Conservation (phyloP, 352 stramenopile species). For the Phytophthora tentaculata region DNA sequence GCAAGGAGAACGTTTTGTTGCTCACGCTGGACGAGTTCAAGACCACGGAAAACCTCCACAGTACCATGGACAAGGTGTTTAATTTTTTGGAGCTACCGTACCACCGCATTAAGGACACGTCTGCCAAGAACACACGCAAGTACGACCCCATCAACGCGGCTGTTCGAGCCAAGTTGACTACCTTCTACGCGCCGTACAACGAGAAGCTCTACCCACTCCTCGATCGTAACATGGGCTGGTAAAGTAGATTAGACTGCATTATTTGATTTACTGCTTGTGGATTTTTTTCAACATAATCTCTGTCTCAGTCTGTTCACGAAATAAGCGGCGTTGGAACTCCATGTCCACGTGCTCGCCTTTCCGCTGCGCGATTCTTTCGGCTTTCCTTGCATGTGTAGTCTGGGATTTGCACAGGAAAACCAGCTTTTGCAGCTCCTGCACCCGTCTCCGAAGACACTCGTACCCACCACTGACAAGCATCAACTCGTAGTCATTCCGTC, state of each 20-base stretch:
- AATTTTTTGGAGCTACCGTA: constrained; percentile 85
- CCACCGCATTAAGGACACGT: constrained; percentile 80
- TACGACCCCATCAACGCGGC: constrained; percentile 76
- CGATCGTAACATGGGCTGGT: constrained; percentile 33
- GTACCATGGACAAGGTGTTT: constrained; percentile 86
- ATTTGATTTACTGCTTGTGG: constrained; percentile 17
- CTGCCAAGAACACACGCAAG: constrained; percentile 88
- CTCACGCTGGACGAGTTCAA: constrained; percentile 95
- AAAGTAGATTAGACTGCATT: not conserved
- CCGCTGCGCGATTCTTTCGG: constrained; percentile 42
- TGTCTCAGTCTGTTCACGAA: constrained; percentile 65
- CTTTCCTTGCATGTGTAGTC: constrained; percentile 50
- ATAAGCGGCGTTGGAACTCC: constrained; percentile 51
- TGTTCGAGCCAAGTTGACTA: constrained; percentile 61
- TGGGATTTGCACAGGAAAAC: constrained; percentile 71
- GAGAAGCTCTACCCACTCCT: constrained; percentile 73
- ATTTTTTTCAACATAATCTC: constrained; percentile 66
- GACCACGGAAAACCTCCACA: constrained; percentile 59
- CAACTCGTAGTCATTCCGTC: constrained; percentile 45
- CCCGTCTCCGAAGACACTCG: constrained; percentile 54
- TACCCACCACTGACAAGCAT: constrained; percentile 50
- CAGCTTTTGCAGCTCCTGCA: constrained; percentile 74
- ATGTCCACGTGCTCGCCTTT: constrained; percentile 38
- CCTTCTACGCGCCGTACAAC: constrained; percentile 89
- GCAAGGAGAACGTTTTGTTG: constrained; percentile 90